Evolutionary conservation across 78 protist genomes (phyloP), one percentile per base, ranked within the genome.

Genomic region (Blattamonas nauphoetae): DNA sequence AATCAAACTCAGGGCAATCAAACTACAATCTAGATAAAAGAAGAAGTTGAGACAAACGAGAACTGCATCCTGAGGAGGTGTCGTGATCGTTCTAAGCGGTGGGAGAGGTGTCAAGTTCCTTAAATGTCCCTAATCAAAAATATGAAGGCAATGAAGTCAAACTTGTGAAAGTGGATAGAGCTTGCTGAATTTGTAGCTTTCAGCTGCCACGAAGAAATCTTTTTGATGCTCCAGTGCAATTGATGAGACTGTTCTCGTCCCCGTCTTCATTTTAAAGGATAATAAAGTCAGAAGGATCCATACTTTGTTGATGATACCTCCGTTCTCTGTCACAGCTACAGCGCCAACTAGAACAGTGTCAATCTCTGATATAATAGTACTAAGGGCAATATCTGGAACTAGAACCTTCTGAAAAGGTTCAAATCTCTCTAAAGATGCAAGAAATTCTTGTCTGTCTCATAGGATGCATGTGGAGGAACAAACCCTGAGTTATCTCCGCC

Each of bases 241-340:
- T 5, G 96, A 85, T 32, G 98, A 91, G 32, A 96, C 41, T 80
- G 92, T 94, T 45, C 83, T 91, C 35, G 97, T 94, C 41, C 99
- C 97, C 0, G 90, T 86, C 80, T 88, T 44, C 44, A 21, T 4
- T 32, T 4, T 11, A 80, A 33, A 80, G 33, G 33, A 33, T 35
- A 11, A 80, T 6, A 80, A 33, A 80, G 84, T 35, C 45, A 33
- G 33, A 80, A 33, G 11, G 33, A 80, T 32, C 21, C 94, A 82
- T 0, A 92, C 78, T 89, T 87, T 88, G 90, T 95, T 95, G 85
- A 97, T 89, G 78, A 98, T 91, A 44, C 99, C 99, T 4, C 99
- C 99, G 42, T 45, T 93, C 86, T 98, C 99, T 41, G 92, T 95
- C 0, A 98, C 96, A 1, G 95, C 98, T 45, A 96, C 98, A 0